phyloP scores from a whole-genome alignment of 2,329 filamentous ascomycete genomes.

The Ophiostoma montium region DNA sequence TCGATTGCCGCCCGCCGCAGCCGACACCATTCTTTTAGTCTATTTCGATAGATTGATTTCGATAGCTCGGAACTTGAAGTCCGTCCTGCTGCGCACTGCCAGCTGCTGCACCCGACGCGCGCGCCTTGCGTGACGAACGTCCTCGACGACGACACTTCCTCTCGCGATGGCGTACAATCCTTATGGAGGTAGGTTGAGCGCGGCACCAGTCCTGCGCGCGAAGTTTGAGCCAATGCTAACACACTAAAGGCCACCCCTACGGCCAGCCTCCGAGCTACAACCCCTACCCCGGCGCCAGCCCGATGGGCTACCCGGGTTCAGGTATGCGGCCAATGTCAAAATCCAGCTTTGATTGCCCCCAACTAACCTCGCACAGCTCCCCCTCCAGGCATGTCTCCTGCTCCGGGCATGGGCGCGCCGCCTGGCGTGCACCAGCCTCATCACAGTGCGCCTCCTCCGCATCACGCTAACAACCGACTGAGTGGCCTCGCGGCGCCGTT shows the following conservation, averaged over 20 bases:
- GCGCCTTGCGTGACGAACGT: too few relatives aligned
- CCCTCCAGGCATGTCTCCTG: constrained; percentile 66
- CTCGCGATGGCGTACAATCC: constrained; percentile 43
- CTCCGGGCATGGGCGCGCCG: constrained; percentile 66
- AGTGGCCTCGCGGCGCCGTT: constrained; percentile 62
- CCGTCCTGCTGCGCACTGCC: too few relatives aligned
- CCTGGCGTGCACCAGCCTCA: constrained; percentile 57
- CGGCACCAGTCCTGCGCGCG: too few relatives aligned
- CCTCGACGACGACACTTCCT: background rate
- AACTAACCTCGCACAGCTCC: constrained; percentile 33
- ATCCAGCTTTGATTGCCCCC: background rate
- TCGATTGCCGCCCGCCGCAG: too few relatives aligned
- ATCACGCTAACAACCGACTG: constrained; percentile 63
- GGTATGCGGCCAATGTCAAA: constrained; percentile 38
- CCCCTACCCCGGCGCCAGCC: constrained; percentile 45
- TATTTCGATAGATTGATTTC: too few relatives aligned
- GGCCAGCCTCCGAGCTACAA: constrained; percentile 62
- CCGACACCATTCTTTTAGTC: too few relatives aligned
- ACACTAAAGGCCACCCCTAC: constrained; percentile 38
- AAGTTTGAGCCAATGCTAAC: background rate
- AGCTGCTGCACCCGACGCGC: too few relatives aligned
- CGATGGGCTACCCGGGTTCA: constrained; percentile 43
- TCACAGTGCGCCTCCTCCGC: constrained; percentile 25
- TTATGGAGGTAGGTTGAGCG: constrained; percentile 33
- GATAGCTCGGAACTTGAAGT: too few relatives aligned